Percentiles rank a stretch among this genome's conserved stretches.
These are phyloP conservation scores for Pseudocercospora fuligena DNA, from an alignment of 2,329 filamentous ascomycete species.

Conservation along the genomic window DNA sequence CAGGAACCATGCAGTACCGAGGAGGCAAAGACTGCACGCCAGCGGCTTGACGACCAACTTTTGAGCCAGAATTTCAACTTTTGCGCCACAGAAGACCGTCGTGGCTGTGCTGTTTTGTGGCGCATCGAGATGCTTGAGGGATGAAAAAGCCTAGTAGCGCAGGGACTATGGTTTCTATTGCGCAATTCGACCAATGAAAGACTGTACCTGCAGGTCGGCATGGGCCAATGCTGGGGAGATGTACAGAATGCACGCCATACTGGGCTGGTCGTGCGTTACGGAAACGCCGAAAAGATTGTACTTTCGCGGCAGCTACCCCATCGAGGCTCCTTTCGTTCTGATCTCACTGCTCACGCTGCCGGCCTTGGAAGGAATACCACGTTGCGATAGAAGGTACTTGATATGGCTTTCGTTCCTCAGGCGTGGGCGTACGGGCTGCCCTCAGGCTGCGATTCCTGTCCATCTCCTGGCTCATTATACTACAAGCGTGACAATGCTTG, in stretches of 20 bases:
- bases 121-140: neutral
- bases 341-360: neutral
- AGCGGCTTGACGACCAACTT: neutral
- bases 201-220: neutral
- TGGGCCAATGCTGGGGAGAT: neutral
- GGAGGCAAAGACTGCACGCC: neutral
- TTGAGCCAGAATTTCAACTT: neutral
- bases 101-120: neutral
- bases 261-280: constrained; percentile 13
- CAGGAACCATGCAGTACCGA: constrained; percentile 1
- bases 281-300: constrained; percentile 14
- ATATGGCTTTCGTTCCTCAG: constrained; percentile 6
- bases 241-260: constrained; percentile 4
- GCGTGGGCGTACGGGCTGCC: neutral
- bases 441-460: constrained; percentile 2
- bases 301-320: neutral
- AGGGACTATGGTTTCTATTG: constrained; percentile 16
- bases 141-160: neutral
- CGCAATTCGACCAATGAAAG: constrained; percentile 23
- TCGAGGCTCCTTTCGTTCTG: neutral
- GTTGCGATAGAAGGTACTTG: neutral
- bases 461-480: neutral
- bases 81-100: constrained; percentile 5
- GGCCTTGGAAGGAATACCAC: neutral
- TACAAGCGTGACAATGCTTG: neutral